Base-by-base conservation (phyloP, 805 yeast species). In the Myxozyma udenii region DNA sequence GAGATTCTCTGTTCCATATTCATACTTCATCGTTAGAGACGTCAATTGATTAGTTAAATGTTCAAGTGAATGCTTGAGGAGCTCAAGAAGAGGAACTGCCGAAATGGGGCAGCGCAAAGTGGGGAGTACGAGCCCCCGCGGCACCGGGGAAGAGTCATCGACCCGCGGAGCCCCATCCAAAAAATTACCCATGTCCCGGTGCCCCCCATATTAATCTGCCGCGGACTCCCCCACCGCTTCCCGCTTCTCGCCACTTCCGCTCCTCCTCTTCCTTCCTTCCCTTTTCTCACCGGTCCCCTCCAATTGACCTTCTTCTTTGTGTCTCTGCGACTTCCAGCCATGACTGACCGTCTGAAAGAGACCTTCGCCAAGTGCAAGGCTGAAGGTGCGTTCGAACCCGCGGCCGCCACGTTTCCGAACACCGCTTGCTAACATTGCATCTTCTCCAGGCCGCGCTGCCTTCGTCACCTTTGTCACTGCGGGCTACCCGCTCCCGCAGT, bases 401-500 rank as follows among this genome's bases (percentile, higher is more conserved):
- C 16, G 36, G 3, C 3, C 2, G 16, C 19, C n/a, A 41, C 18
- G 4, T n/a, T 16, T 18, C 18, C 11, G 6, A 14, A 4, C 5
- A 4, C 30, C 30, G 11, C 30, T 26, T 11, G 11, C 30, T 11
- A 26, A 7, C 30, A n/a, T 37, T 12, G 18, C 23, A 18, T 16
- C n/a, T 23, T n/a, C 22, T 35, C 2, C 42, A 53, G 84, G 81
- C 62, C 87, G 98, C 63, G 82, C 84, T 63, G 97, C 96, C 39
- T 76, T 93, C 62, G 85, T 93, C 44, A 87, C 96, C 40, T 93
- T 91, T 66, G 77, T 90, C 66, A 93, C 99, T 22, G 97, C 95
- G 2, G 98, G 96, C 18, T 88, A 75, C 71, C 99, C 99, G 47
- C 77, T 88, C 16, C 71, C 85, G 48, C 95, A 84, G 49, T 96